Percentiles rank a stretch among this genome's conserved stretches.
These are phyloP conservation scores for Tricholoma matsutake DNA, from an alignment of 768 basidiomycete genomes.

Conservation along the genomic window DNA sequence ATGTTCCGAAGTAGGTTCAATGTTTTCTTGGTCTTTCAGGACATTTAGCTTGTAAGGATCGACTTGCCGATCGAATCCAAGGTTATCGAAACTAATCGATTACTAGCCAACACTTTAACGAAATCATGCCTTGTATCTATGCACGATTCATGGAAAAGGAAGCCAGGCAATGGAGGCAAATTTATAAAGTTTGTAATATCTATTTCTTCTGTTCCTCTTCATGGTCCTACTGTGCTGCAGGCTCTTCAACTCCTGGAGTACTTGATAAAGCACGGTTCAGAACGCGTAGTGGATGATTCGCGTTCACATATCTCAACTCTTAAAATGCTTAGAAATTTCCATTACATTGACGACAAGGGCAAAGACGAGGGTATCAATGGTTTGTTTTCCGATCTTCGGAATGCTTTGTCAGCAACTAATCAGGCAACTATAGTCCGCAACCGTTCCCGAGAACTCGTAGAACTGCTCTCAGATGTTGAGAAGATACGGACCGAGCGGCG, in stretches of 20 bases:
- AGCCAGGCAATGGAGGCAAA: conserved; percentile 96
- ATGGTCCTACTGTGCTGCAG: conserved; percentile 33
- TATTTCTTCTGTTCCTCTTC: background rate
- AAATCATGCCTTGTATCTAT: conserved; percentile 98
- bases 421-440: conserved; percentile 73
- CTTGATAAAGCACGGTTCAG: conserved; percentile 94
- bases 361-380: conserved; percentile 99
- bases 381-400: conserved; percentile 25
- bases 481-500: conserved; percentile 84
- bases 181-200: conserved; percentile 77
- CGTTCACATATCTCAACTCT: conserved; percentile 91
- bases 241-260: conserved; percentile 93
- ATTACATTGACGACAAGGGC: conserved; percentile 97
- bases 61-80: background rate
- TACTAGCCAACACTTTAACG: conserved; percentile 92
- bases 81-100: conserved; percentile 3
- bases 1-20: background rate
- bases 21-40: conserved; percentile 35
- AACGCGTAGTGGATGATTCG: conserved; percentile 97
- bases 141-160: conserved; percentile 97
- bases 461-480: conserved; percentile 88
- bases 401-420: background rate
- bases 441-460: conserved; percentile 89
- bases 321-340: conserved; percentile 97
- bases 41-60: conserved; percentile 92